Percentiles rank a stretch among this genome's conserved stretches.
Evolutionary conservation across 371 early-diverging fungal genomes (phyloP).

Genomic region (Synchytrium microbalum): DNA sequence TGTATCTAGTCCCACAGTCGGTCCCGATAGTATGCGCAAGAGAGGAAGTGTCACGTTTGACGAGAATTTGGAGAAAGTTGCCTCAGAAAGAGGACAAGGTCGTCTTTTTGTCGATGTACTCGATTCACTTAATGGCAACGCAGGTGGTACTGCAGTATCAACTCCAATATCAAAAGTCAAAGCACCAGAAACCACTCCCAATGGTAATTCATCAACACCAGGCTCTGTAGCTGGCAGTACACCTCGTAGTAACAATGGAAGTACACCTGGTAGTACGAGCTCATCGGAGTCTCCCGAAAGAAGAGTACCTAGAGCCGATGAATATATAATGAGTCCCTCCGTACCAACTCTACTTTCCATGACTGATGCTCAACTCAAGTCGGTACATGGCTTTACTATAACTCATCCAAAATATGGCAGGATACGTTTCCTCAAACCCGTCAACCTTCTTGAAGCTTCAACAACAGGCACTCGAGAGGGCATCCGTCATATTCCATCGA

Average conservation of each 20-base stretch:
- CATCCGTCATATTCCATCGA: constrained; percentile 58
- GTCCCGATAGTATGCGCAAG: constrained; percentile 11
- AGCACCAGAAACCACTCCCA: constrained; percentile 10
- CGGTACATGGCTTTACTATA: constrained; percentile 65
- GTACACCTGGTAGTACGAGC: neutral
- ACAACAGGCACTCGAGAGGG: constrained; percentile 26
- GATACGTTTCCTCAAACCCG: constrained; percentile 66
- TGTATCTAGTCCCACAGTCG: constrained; percentile 10
- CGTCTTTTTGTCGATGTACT: constrained; percentile 3
- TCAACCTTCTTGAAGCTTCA: constrained; percentile 67
- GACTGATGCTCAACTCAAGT: constrained; percentile 60
- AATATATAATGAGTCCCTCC: constrained; percentile 60
- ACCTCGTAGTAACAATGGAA: neutral
- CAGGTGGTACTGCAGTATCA: constrained; percentile 5
- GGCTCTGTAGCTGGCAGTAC: constrained; percentile 5
- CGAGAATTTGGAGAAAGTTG: constrained; percentile 14
- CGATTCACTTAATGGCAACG: constrained; percentile 7
- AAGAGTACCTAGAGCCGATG: constrained; percentile 9
- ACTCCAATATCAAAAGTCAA: neutral
- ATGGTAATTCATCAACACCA: constrained; percentile 6
- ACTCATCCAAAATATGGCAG: constrained; percentile 64
- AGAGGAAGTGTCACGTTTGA: constrained; percentile 30
- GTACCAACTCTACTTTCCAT: constrained; percentile 45
- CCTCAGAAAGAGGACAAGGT: constrained; percentile 2
- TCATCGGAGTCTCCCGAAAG: constrained; percentile 1